Base-by-base conservation (phyloP, 2,329 filamentous ascomycete genomes). In the Talaromyces sp. region DNA sequence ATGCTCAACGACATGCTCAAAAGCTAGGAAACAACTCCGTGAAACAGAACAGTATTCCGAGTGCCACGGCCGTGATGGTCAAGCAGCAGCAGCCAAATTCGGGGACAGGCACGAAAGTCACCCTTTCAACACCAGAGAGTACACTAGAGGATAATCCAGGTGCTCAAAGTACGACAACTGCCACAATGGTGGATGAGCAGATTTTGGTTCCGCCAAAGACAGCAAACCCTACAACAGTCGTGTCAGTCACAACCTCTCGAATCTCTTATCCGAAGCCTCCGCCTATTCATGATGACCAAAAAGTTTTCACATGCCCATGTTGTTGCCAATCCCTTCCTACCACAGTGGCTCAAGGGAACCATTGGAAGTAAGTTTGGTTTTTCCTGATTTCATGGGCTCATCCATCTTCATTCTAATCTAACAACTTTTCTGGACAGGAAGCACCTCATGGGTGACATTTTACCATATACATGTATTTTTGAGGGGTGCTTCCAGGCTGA, bases 251-350 rank as follows among this genome's bases (percentile, higher is more conserved):
- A 27, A 32, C 26, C 19, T 55, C 53, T 55, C 51, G 53, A 24
- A 27, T 59, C 43, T 10, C 19, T 50, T 64, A 64, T 35, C 63
- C 63, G 13, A 52, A 38, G 7, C 58, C 63, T 41, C 63, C 63
- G 2, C 21, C 1, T 4, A 26, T 61, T 4, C 24, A 31, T 3
- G 35, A 49, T 7, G 11, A 58, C 32, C 58, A 59, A 8, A 21
- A 8, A 2, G 13, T 62, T 5, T 64, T 64, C 51, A 27, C 24
- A n/a, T 64, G 63, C 21, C 63, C 63, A 13, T 64, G 63, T 55
- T 64, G 63, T 17, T 64, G 63, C 29, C 58, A 62, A 41, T 29
- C 61, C 1, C 46, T 61, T 4, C 58, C 63, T 19, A 46, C 21
- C 4, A 14, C 53, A 1, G 32, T 59, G 3, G 32, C 43, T 2